phyloP scores from a whole-genome alignment of 2,329 filamentous ascomycete genomes.

The Cercospora beticola region DNA sequence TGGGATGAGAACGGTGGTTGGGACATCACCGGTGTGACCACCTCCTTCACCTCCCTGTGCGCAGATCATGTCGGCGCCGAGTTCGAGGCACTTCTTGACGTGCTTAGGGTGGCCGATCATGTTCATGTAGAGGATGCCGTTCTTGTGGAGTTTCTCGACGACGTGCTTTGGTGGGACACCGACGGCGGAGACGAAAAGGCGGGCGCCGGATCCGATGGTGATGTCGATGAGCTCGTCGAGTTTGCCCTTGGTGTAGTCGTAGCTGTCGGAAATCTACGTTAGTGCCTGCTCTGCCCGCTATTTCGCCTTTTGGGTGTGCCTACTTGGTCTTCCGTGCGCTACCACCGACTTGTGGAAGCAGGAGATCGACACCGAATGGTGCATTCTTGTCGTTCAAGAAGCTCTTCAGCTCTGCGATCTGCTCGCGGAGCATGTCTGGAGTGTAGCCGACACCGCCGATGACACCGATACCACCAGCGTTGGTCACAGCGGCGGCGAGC shows the following conservation, averaged over 20 bases:
- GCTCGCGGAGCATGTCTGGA: constrained; percentile 93
- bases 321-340: constrained; percentile 93
- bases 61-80: constrained; percentile 94
- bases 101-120: constrained; percentile 99
- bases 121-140: constrained; percentile 97
- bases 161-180: constrained; percentile 86
- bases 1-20: constrained; percentile 88
- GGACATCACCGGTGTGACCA: constrained; percentile 75
- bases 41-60: constrained; percentile 97
- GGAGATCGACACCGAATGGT: constrained; percentile 90
- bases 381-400: constrained; percentile 86
- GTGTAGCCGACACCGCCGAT: constrained; percentile 96
- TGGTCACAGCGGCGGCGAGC: constrained; percentile 93
- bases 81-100: constrained; percentile 89
- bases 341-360: constrained; percentile 92
- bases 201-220: constrained; percentile 86
- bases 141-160: constrained; percentile 84
- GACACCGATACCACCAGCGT: constrained; percentile 93
- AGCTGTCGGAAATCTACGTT: constrained; percentile 57
- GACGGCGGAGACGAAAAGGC: constrained; percentile 94
- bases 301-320: constrained; percentile 17
- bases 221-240: constrained; percentile 86
- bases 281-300: not conserved
- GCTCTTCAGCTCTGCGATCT: constrained; percentile 91
- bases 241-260: constrained; percentile 99